phyloP scores from a whole-genome alignment of 306 rosid genomes.

The Prunus mira region DNA sequence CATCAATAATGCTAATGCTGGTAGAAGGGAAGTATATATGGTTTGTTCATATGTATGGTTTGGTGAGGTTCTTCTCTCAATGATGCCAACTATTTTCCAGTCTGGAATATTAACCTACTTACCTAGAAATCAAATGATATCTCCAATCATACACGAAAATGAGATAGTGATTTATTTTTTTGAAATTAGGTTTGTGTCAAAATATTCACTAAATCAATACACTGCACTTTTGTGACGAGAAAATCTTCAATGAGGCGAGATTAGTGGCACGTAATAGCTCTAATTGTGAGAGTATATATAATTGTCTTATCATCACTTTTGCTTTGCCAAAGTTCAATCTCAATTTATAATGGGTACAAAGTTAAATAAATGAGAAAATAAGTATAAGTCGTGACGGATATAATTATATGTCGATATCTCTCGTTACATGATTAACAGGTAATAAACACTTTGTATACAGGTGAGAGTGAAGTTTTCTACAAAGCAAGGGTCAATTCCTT shows the following conservation, averaged over 20 bases:
- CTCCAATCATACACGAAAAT: neutral
- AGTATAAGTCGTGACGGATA: too few relatives aligned
- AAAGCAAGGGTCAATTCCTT: too few relatives aligned
- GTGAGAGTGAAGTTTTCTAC: too few relatives aligned
- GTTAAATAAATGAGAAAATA: too few relatives aligned
- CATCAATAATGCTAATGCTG: slow-evolving; percentile 16
- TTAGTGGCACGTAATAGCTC: too few relatives aligned
- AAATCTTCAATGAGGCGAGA: neutral
- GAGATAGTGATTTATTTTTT: neutral
- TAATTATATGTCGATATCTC: too few relatives aligned
- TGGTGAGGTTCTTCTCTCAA: slow-evolving; percentile 5
- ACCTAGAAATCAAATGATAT: slow-evolving; percentile 7
- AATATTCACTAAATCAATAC: neutral
- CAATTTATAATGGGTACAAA: too few relatives aligned
- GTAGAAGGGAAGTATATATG: slow-evolving; percentile 6
- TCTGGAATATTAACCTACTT: slow-evolving; percentile 14
- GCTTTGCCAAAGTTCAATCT: neutral
- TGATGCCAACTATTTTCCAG: slow-evolving; percentile 3
- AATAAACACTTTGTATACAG: too few relatives aligned
- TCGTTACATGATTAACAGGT: too few relatives aligned
- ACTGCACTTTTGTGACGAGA: neutral
- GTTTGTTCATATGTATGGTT: slow-evolving; percentile 7
- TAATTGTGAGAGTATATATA: too few relatives aligned
- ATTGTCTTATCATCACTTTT: neutral
- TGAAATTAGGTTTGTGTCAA: neutral